A percentile compares a stretch with the other conserved stretches of the same genome.
These are phyloP conservation scores for Phytophthora parvispora DNA, from an alignment of 352 stramenopile genomes.

Conservation along the genomic window DNA sequence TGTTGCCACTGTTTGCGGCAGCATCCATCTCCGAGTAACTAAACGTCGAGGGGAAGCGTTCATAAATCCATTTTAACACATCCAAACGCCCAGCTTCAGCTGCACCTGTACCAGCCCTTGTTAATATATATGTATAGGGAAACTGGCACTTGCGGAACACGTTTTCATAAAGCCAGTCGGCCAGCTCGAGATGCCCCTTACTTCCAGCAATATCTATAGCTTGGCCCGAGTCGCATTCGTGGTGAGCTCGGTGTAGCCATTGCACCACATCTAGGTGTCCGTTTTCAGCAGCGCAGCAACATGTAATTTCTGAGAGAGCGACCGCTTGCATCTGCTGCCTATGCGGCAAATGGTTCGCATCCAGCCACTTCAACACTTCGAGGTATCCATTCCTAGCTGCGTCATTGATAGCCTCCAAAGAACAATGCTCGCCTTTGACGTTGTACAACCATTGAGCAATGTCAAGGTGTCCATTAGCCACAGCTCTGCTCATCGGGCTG, in stretches of 20 bases:
- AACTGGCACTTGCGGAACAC: not conserved
- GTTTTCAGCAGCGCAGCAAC: not conserved
- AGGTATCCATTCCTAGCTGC: not conserved
- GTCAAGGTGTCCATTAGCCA: not conserved
- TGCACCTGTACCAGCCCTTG: not conserved
- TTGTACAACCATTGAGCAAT: not conserved
- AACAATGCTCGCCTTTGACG: not conserved
- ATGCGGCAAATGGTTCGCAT: not conserved
- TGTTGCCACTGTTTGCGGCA: not conserved
- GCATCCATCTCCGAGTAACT: not conserved
- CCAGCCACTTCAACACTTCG: not conserved
- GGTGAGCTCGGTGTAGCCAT: not conserved
- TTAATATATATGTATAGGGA: not conserved
- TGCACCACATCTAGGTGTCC: not conserved
- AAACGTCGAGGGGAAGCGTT: not conserved
- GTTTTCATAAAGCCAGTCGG: not conserved
- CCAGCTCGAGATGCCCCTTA: not conserved
- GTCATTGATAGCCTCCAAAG: not conserved
- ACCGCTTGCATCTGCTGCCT: not conserved
- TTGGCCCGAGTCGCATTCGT: not conserved
- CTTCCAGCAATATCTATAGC: not conserved
- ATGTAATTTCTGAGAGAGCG: not conserved
- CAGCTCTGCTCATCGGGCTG: not conserved
- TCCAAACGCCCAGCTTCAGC: not conserved
- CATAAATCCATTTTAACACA: not conserved